Conservation (phyloP, 441 rosid species). For the Euphorbia schlechtendalii region DNA sequence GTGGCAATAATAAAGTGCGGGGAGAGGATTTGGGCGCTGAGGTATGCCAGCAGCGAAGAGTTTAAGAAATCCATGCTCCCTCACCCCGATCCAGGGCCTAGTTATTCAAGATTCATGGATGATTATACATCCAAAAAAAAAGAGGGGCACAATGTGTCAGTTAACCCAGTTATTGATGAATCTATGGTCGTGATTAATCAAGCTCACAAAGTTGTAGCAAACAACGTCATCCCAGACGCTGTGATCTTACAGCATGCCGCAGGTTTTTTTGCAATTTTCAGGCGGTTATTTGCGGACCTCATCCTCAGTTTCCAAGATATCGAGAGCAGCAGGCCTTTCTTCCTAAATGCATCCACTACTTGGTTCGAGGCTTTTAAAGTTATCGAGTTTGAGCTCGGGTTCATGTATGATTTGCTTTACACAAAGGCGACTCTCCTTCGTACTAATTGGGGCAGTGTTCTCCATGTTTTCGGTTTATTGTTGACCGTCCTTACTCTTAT, state of each 20-base stretch:
- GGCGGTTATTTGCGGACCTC: slow-evolving; percentile 32
- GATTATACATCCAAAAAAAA: background rate
- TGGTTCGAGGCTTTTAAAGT: slow-evolving; percentile 16
- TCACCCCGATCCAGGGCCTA: slow-evolving; percentile 21
- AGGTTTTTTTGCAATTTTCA: slow-evolving; percentile 10
- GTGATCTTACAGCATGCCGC: slow-evolving; percentile 3
- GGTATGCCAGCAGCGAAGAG: slow-evolving; percentile 24
- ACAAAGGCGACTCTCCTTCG: slow-evolving; percentile 22
- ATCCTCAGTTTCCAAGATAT: slow-evolving; percentile 26
- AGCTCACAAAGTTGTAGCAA: slow-evolving; percentile 1
- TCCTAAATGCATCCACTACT: slow-evolving; percentile 9
- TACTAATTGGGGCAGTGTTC: slow-evolving; percentile 9
- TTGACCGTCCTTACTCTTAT: background rate
- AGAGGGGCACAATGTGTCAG: slow-evolving; percentile 18
- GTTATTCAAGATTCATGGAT: slow-evolving; percentile 10
- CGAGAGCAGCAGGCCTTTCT: slow-evolving; percentile 14
- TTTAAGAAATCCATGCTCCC: slow-evolving; percentile 20
- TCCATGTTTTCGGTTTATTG: slow-evolving; percentile 21
- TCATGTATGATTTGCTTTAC: slow-evolving; percentile 25
- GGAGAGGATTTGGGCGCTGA: slow-evolving; percentile 31
- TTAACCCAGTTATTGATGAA: slow-evolving; percentile 11
- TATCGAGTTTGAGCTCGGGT: slow-evolving; percentile 28
- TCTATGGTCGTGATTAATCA: background rate
- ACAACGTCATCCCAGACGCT: background rate
- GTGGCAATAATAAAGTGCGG: slow-evolving; percentile 33